phyloP scores from a whole-genome alignment of 2,329 filamentous ascomycete species.

The Plectosphaerella plurivora region DNA sequence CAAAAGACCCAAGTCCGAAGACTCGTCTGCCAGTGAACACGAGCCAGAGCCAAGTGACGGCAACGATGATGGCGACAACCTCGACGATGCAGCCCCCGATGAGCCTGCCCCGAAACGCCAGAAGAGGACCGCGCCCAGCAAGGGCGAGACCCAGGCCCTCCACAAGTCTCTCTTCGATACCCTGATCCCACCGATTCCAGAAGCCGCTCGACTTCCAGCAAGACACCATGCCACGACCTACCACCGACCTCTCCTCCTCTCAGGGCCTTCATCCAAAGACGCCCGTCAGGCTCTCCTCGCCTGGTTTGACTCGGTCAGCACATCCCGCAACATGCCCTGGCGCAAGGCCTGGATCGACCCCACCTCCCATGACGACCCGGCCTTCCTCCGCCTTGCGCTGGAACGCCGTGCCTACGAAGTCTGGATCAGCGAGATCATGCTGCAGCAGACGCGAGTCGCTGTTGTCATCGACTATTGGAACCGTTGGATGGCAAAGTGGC shows the following conservation, averaged over 20 bases:
- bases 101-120: slow-evolving; percentile 7
- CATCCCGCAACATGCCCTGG: slow-evolving; percentile 52
- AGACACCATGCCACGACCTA: slow-evolving; percentile 35
- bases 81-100: too few relatives aligned
- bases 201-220: neutral
- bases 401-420: slow-evolving; percentile 58
- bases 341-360: slow-evolving; percentile 54
- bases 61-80: neutral
- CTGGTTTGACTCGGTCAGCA: slow-evolving; percentile 48
- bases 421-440: slow-evolving; percentile 65
- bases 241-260: slow-evolving; percentile 45
- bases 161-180: slow-evolving; percentile 3
- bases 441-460: slow-evolving; percentile 61
- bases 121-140: slow-evolving; percentile 1
- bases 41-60: neutral
- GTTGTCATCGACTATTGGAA: slow-evolving; percentile 61
- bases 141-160: slow-evolving; percentile 1
- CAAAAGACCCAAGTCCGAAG: neutral
- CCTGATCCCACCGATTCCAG: neutral
- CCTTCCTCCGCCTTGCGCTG: slow-evolving; percentile 35
- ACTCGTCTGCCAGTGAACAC: slow-evolving; percentile 9
- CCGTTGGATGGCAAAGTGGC: slow-evolving; percentile 57
- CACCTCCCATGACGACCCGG: slow-evolving; percentile 13
- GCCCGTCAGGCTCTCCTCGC: slow-evolving; percentile 33
- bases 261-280: slow-evolving; percentile 22